Base-by-base conservation (phyloP, 768 basidiomycete species). In the Hebeloma cylindrosporum region DNA sequence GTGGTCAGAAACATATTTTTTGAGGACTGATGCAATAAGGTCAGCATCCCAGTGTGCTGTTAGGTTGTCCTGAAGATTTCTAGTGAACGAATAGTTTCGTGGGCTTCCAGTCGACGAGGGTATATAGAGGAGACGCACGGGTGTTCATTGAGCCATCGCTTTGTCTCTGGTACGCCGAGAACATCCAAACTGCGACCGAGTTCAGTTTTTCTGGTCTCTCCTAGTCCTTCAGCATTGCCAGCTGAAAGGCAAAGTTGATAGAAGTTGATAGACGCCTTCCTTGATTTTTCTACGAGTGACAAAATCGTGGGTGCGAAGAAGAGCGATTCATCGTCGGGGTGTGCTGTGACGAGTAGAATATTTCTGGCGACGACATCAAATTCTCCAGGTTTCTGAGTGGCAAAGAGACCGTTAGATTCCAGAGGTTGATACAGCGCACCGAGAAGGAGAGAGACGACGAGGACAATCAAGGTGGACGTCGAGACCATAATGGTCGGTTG, bases 241-340 rank as follows among this genome's bases (percentile, higher is more conserved):
- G 66, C 70, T 4, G 90, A 93, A 42, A 97, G 59, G 47, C 89
- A 93, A 13, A 94, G 59, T 13, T 54, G 57, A 14, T 47, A 57
- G 14, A 60, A 38, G 23, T 32, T 55, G 31, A 56, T 32, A 38
- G 50, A 42, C 23, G 36, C 58, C 32, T 21, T 45, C 40, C 21
- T 20, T 29, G 52, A 43, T 40, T 38, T 59, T 38, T 23, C 33
- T n/a, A 50, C 45, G 22, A 93, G 71, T 2, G 77, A 72, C 23
- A 84, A 66, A 10, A 95, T 62, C 0, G 90, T 93, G 0, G 93
- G 93, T 3, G 83, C 82, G 62, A 97, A 97, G 74, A 97, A 97
- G 75, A 94, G 79, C 61, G 82, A 83, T 68, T 96, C 93, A 61
- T 97, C 93, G 60, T 96, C 93, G 2, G 93, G 93, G 60, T 97